Evolutionary conservation across 441 rosid genomes (phyloP), one percentile per base, ranked within the genome.

Genomic region (Kokia cookei): DNA sequence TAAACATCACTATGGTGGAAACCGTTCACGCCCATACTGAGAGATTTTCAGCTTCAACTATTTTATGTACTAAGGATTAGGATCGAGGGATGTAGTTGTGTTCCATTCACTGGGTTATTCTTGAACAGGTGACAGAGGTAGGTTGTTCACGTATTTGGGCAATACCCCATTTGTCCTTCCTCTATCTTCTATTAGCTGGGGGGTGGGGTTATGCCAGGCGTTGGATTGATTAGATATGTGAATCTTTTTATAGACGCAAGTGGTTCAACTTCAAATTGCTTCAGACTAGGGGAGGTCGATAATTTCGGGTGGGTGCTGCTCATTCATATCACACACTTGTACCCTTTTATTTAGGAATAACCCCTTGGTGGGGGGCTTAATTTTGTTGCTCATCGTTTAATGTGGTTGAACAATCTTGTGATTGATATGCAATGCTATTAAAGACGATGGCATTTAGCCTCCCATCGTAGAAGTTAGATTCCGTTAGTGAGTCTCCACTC

Each of bases 1-100:
- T 74, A 88, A 97, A 83, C 87, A 88, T 79, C 75, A 88, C 69
- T 87, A 84, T 82, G 93, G 98, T 57, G 97, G 98, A 77, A 96
- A 92, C 75, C 93, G 97, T 27, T 86, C 97, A 0, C 97, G 97
- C 17, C 98, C 99, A 10, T 96, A 93, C 80, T 96, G 86, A 86
- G 86, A 83, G 81, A 74, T 65, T 72, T 66, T 80, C 76, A 54
- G 80, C 87, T 69, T 77, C 68, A 72, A 67, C 81, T 73, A 59
- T 76, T 83, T 86, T 81, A 81, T 89, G 92, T 89, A 87, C 85
- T 87, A 85, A 75, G 84, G 81, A 70, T 82, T 85, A 69, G 85
- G 88, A 78, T 84, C 77, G 65, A 76, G 83, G 81, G 78, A 78
- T 85, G 80, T 89, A 79, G 75, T 81, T 79, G 65, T 81, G 72